These are phyloP conservation scores for Raffaelea ambrosiae DNA, from an alignment of 2,329 filamentous ascomycete species.

Conservation along the genomic window DNA sequence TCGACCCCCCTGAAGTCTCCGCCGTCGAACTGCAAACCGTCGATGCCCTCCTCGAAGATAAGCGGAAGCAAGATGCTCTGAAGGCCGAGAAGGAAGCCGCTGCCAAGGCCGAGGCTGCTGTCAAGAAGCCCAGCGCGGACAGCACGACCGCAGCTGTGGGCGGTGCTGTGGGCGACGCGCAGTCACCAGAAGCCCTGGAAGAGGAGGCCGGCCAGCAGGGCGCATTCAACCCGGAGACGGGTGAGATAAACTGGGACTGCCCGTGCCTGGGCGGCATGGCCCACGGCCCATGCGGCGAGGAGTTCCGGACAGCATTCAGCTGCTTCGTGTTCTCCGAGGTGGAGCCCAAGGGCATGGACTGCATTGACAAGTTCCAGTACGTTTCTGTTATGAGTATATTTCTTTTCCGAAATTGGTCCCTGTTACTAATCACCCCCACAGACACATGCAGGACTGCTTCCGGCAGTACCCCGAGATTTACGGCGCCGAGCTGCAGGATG, in stretches of 20 bases:
- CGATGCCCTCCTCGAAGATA: constrained; percentile 58
- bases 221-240: constrained; percentile 96
- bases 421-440: constrained; percentile 28
- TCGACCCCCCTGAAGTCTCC: constrained; percentile 37
- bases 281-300: constrained; percentile 85
- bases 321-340: constrained; percentile 95
- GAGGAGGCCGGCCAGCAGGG: constrained; percentile 80
- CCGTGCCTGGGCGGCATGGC: constrained; percentile 97
- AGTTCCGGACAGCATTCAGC: constrained; percentile 93
- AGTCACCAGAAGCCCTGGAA: constrained; percentile 51
- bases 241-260: constrained; percentile 99
- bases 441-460: constrained; percentile 97
- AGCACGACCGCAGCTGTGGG: constrained; percentile 13
- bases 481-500: constrained; percentile 76
- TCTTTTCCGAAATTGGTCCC: too few relatives aligned
- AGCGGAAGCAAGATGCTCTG: constrained; percentile 38
- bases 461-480: constrained; percentile 87
- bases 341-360: constrained; percentile 96
- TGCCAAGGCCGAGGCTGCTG: constrained; percentile 13
- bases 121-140: not conserved
- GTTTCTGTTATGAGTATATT: constrained; percentile 23
- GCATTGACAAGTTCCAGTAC: constrained; percentile 95
- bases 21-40: constrained; percentile 54
- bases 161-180: constrained; percentile 12
- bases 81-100: constrained; percentile 19